These are phyloP conservation scores for Tricholoma hemisulphureum DNA, from an alignment of 768 basidiomycete genomes.

Conservation along the genomic window DNA sequence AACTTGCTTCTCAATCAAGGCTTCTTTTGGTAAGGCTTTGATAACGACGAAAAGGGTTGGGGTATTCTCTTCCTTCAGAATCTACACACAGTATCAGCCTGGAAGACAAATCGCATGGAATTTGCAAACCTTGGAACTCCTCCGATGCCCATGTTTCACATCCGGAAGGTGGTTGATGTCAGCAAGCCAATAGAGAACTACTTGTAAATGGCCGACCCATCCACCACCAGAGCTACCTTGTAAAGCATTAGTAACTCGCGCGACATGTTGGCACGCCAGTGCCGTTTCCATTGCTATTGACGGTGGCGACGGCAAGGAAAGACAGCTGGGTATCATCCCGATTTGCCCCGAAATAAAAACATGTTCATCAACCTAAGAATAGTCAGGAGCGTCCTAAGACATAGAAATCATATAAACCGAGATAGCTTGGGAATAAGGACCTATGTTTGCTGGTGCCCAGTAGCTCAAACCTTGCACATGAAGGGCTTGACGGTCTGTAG, in stretches of 20 bases:
- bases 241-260: slow-evolving; percentile 63
- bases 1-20: slow-evolving; percentile 75
- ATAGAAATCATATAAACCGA: slow-evolving; percentile 46
- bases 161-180: slow-evolving; percentile 35
- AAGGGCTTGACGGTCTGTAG: slow-evolving; percentile 61
- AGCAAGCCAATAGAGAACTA: slow-evolving; percentile 73
- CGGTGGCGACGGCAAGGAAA: slow-evolving; percentile 61
- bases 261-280: slow-evolving; percentile 77
- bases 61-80: slow-evolving; percentile 15
- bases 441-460: slow-evolving; percentile 99
- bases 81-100: neutral
- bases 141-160: slow-evolving; percentile 39
- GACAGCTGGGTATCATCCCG: slow-evolving; percentile 74
- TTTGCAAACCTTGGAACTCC: slow-evolving; percentile 18
- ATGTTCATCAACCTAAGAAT: slow-evolving; percentile 60
- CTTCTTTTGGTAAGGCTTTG: slow-evolving; percentile 67
- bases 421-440: slow-evolving; percentile 95
- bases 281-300: slow-evolving; percentile 66
- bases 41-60: slow-evolving; percentile 61
- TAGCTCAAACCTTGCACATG: slow-evolving; percentile 97
- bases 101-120: neutral
- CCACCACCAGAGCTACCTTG: slow-evolving; percentile 49
- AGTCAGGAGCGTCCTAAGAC: neutral
- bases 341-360: slow-evolving; percentile 97
- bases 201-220: slow-evolving; percentile 64